Evolutionary conservation across 139 green algal species (phyloP).

Genomic region (Chlorella sp.): DNA sequence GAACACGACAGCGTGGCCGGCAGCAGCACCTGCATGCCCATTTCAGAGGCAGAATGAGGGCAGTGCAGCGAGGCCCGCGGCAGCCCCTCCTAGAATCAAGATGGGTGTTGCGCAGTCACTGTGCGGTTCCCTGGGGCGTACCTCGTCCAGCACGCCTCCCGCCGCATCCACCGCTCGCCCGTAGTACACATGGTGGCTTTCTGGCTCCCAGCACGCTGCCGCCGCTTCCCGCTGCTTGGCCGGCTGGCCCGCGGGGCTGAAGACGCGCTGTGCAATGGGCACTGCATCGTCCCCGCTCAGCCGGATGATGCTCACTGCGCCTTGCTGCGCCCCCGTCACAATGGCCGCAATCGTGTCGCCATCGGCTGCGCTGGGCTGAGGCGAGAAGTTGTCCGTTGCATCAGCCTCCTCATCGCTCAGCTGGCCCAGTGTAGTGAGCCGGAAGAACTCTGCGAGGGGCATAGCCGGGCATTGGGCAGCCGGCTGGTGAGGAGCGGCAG

Average conservation of each 20-base stretch:
- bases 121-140: conserved; percentile 2
- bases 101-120: too few relatives aligned
- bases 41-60: too few relatives aligned
- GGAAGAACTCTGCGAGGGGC: not conserved
- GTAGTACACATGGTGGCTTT: conserved; percentile 86
- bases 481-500: not conserved
- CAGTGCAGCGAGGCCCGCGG: too few relatives aligned
- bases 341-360: conserved; percentile 78
- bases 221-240: not conserved
- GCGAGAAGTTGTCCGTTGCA: too few relatives aligned
- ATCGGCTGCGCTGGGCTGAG: not conserved
- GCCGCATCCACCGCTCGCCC: conserved; percentile 70
- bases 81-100: too few relatives aligned
- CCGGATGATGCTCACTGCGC: conserved; percentile 89
- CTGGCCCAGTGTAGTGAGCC: not conserved
- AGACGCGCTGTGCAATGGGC: conserved; percentile 57
- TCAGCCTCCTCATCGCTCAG: not conserved
- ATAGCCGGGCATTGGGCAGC: not conserved
- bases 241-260: conserved; percentile 51
- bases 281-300: conserved; percentile 80
- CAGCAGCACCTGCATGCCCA: too few relatives aligned
- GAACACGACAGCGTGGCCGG: too few relatives aligned
- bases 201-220: conserved; percentile 53
- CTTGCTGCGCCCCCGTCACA: conserved; percentile 73
- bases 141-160: conserved; percentile 68